A percentile compares a stretch with the other conserved stretches of the same genome.
Evolutionary conservation across 257 asterid species (phyloP).

Genomic region (Solanum piurae): DNA sequence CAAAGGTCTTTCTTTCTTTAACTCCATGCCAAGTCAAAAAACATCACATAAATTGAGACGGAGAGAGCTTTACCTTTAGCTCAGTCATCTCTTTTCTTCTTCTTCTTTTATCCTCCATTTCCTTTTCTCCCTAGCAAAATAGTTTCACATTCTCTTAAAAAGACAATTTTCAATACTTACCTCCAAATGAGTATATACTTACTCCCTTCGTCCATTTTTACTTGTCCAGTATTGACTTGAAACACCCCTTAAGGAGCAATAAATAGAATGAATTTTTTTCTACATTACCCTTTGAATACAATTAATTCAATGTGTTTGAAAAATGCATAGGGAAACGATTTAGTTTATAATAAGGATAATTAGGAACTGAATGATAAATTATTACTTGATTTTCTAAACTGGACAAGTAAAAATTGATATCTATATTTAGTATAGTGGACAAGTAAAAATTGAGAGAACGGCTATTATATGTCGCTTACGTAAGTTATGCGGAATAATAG

Average conservation of each 20-base stretch:
- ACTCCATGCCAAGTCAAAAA: background rate
- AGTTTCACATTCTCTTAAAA: background rate
- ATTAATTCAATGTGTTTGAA: background rate
- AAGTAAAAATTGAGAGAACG: background rate
- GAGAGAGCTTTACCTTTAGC: background rate
- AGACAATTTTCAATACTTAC: background rate
- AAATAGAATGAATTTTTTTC: background rate
- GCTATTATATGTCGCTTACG: background rate
- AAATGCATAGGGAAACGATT: background rate
- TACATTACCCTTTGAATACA: background rate
- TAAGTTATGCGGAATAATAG: background rate
- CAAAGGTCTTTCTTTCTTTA: background rate
- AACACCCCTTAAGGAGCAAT: background rate
- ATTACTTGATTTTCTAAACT: background rate
- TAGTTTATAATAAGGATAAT: background rate
- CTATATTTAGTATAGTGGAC: background rate
- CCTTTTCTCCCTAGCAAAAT: background rate
- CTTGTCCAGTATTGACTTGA: background rate
- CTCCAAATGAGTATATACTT: background rate
- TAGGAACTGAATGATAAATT: background rate
- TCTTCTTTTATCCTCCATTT: constrained; percentile 8
- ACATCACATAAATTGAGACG: background rate
- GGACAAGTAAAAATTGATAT: background rate
- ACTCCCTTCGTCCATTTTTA: background rate
- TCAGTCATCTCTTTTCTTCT: background rate